These are phyloP conservation scores for Exophiala sp. DNA, from an alignment of 2,329 filamentous ascomycete genomes.

Conservation along the genomic window DNA sequence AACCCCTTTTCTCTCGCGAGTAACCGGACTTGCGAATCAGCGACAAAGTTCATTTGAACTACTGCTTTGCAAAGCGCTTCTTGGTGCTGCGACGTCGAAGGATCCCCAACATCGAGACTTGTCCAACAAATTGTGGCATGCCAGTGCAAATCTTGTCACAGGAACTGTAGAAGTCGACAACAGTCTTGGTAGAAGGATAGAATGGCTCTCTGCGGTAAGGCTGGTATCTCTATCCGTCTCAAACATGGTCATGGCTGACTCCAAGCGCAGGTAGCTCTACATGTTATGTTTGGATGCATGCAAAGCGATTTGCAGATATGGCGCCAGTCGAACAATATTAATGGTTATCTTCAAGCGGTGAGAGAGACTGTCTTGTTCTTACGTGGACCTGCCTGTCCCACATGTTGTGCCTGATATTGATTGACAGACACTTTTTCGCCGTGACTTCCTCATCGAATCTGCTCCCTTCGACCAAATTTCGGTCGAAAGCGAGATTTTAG, in stretches of 20 bases:
- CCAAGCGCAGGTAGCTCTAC: not conserved
- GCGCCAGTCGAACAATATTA: not conserved
- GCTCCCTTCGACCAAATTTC: too few relatives aligned
- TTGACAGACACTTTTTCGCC: too few relatives aligned
- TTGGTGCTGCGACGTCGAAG: constrained; percentile 1
- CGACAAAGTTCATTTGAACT: not conserved
- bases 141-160: not conserved
- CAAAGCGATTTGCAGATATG: not conserved
- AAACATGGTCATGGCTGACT: not conserved
- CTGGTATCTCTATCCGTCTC: too few relatives aligned
- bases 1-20: not conserved
- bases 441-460: too few relatives aligned
- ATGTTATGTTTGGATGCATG: constrained; percentile 3
- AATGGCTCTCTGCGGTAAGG: constrained; percentile 5
- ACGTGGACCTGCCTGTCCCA: too few relatives aligned
- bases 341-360: not conserved
- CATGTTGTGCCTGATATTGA: too few relatives aligned
- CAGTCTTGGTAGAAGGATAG: constrained; percentile 1
- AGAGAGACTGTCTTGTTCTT: not conserved
- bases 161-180: constrained; percentile 5
- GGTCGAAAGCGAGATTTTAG: too few relatives aligned
- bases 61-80: not conserved
- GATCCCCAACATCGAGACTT: not conserved
- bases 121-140: constrained; percentile 3
- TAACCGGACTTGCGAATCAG: not conserved